Base-by-base conservation (phyloP, 257 asterid genomes). In the Ocimum tenuiflorum region DNA sequence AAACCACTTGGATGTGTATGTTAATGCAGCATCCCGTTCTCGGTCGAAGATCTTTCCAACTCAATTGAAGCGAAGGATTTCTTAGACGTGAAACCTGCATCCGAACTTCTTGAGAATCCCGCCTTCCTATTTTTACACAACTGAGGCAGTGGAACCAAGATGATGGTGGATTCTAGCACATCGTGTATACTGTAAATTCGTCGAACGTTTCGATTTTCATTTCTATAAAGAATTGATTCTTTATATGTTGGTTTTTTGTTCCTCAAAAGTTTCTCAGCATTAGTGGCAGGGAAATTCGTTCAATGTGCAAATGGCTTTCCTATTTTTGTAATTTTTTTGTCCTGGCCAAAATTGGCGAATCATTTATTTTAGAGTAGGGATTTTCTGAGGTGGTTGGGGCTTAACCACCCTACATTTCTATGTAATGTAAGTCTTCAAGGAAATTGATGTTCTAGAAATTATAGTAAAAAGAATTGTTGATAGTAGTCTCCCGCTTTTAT, bases 1-100 rank as follows among this genome's bases (percentile, higher is more conserved):
- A n/a, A n/a, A n/a, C n/a, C n/a, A 2, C 31, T 27, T 27, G 31
- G 3, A 2, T 15, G 10, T 42, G 0, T 46, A 43, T 42, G 50
- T 31, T 27, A 55, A 54, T 82, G 81, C 95, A 94, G 99, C 86
- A 94, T 90, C 58, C 99, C 96, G 0, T 94, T 94, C 85, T 88
- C 99, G 3, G 77, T 86, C 38, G 99, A 88, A 38, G 97, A 94
- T 15, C 87, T 94, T 47, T 85, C 95, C 2, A 76, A 76, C 46
- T 76, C 97, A 8, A 82, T 94, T 12, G 79, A 80, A 70, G 91
- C 73, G 56, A 89, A 86, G 84, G 99, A 90, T 71, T 94, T 89
- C 83, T 72, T 81, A 15, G 96, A 86, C n/a, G 97, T 94, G 67
- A 75, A 88, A 73, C 95, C 97, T 24, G 95, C 91, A 2, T 65